Evolutionary conservation across 23 red algal genomes (phyloP).

Genomic region (Gracilariopsis chorda): DNA sequence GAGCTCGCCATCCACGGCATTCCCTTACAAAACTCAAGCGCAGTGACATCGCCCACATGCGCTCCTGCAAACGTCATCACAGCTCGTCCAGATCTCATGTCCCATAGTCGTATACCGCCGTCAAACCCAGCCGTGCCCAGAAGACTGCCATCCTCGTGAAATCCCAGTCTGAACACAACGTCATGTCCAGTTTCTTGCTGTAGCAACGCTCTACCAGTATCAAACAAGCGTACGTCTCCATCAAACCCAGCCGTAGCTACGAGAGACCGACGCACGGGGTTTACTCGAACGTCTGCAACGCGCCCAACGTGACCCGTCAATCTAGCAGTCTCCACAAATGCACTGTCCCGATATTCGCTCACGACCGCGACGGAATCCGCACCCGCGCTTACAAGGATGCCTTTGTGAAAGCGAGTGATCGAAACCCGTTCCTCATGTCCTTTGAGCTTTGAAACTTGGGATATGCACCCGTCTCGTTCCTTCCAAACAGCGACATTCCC

Average conservation of each 20-base stretch:
- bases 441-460: neutral
- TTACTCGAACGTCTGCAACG: conserved; percentile 26
- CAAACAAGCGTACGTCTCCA: conserved; percentile 10
- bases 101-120: conserved; percentile 59
- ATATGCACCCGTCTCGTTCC: neutral
- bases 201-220: neutral
- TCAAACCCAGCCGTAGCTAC: conserved; percentile 37
- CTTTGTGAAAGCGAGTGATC: neutral
- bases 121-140: conserved; percentile 54
- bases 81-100: conserved; percentile 68
- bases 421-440: conserved; percentile 31
- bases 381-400: neutral
- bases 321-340: neutral
- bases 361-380: conserved; percentile 24
- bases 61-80: conserved; percentile 46
- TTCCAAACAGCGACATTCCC: conserved; percentile 25
- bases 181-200: conserved; percentile 44
- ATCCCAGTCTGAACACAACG: conserved; percentile 26
- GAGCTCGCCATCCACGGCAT: conserved; percentile 21
- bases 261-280: conserved; percentile 10
- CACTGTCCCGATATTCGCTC: neutral
- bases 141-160: conserved; percentile 69
- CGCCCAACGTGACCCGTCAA: conserved; percentile 18
- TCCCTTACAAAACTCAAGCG: conserved; percentile 27
- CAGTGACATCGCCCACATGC: conserved; percentile 42